Base-by-base conservation (phyloP, 2,329 filamentous ascomycete genomes). In the Dothideomycetidae sp. region DNA sequence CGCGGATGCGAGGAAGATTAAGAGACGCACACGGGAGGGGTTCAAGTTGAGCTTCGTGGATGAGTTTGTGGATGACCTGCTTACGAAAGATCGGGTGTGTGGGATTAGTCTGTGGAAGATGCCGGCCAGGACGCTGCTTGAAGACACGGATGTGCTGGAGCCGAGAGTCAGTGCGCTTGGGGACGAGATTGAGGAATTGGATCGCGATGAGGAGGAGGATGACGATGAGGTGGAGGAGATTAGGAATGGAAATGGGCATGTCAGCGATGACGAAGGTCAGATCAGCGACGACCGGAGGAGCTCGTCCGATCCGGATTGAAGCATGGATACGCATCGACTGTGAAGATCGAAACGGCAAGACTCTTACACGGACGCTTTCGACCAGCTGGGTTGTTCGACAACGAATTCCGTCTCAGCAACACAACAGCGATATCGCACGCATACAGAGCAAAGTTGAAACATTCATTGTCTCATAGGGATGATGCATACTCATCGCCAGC, bases 51-150 rank as follows among this genome's bases (percentile, higher is more conserved):
- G 83, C 2, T 80, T 73, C 51, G 67, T 98, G 59, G 90, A 98
- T 58, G 78, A 88, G 49, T 96, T 98, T 56, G 75, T 96, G 39
- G 90, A 98, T 56, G 85, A 94, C 44, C 61, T 98, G 46, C 64
- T 98, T 44, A 80, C 73, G 0, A 93, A 93, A 60, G 83, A 92
- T 40, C 71, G 90, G 36, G 78, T 94, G 0, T 96, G 88, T 54
- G 88, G 78, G 26, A 96, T 90, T 3, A 92, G 78, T 53, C 55
- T 98, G 48, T 92, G 84, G 76, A 93, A 93, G 63, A 71, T 98
- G 68, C 82, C 86, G 3, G 75, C 75, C 42, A 68, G 90, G 48
- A 75, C 81, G 46, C 70, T 82, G 36, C 56, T 98, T 46, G 90
- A 98, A 62, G 90, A 98, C 56, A 54, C 93, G 55, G 90, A 93